phyloP scores from a whole-genome alignment of 345 rosid species.

The Carallia pectinifolia region DNA sequence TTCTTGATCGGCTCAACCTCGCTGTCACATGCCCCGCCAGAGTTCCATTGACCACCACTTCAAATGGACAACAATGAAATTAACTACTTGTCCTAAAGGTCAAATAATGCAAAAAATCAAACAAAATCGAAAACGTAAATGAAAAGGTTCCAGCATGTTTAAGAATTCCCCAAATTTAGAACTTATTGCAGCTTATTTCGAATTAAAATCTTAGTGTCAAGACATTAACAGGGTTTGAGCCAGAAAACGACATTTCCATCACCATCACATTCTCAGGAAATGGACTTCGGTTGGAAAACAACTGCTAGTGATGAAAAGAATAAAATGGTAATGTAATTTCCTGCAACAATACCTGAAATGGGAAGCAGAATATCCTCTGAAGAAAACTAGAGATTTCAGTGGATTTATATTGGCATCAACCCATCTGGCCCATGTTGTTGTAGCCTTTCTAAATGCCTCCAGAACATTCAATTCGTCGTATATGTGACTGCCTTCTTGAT shows the following conservation, averaged over 20 bases:
- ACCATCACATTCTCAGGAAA: neutral
- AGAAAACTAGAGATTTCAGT: slow-evolving; percentile 60
- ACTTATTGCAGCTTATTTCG: neutral
- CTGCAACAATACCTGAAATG: slow-evolving; percentile 68
- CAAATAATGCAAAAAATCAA: neutral
- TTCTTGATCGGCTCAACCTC: slow-evolving; percentile 89
- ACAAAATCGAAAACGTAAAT: neutral
- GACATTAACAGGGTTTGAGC: too few species aligned
- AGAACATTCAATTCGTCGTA: slow-evolving; percentile 71
- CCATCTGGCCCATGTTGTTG: slow-evolving; percentile 96
- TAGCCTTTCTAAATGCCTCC: slow-evolving; percentile 84
- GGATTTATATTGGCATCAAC: slow-evolving; percentile 77
- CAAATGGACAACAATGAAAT: slow-evolving; percentile 7
- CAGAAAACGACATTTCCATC: neutral
- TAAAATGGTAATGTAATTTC: neutral
- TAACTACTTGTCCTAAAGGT: neutral
- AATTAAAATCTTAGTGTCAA: too few species aligned
- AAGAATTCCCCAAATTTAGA: neutral
- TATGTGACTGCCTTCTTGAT: slow-evolving; percentile 88
- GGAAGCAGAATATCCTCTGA: slow-evolving; percentile 86
- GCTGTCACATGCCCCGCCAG: slow-evolving; percentile 85
- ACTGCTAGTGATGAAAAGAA: neutral
- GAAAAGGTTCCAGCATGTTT: too few species aligned
- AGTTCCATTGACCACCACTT: slow-evolving; percentile 99
- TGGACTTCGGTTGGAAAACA: neutral